Evolutionary conservation across 805 yeast species (phyloP), one percentile per base, ranked within the genome.

Genomic region (Suhomyces kilbournensis): DNA sequence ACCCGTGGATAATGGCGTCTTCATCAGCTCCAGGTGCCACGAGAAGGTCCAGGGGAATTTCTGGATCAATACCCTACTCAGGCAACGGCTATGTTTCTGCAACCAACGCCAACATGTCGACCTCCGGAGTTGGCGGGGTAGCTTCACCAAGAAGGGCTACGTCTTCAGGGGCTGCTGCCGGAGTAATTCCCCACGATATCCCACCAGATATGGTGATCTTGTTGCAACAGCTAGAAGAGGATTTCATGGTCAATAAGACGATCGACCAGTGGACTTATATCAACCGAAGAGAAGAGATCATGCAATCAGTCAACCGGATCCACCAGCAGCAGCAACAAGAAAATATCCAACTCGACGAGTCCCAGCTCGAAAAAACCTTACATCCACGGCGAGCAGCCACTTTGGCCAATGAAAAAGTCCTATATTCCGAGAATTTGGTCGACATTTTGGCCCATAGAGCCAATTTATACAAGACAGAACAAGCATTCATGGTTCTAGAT

Each of bases 361-460:
- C 60, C 17, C 72, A 68, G 30, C 63, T 84, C 15, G 88, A 85
- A 60, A 71, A 72, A 54, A 86, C 94, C 34, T 67, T 88, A 30
- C 83, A 80, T 53, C 93, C 91, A 1, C 71, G 90, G 55, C 77
- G 77, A 35, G 51, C 67, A 6, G 54, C 64, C 9, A 68, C 63
- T 30, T 47, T 56, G n/a, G 49, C 63, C 15, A 48, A 55, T 14
- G 65, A 57, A 1, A 49, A 49, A 26, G 40, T 22, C 19, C 55
- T 66, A 71, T 14, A 71, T 66, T 63, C 51, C 34, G 88, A 84
- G 51, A 82, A 86, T 51, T 71, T 94, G 54, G 85, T 93, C 1
- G 77, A 85, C 7, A 85, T 90, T 14, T 71, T 94, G 53, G 75
- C 92, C 44, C 85, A 83, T 51, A 74, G 99, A 35, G 96, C 90